Base-by-base conservation (phyloP, 148 eudicot genomes). In the Polygonum maritimum region DNA sequence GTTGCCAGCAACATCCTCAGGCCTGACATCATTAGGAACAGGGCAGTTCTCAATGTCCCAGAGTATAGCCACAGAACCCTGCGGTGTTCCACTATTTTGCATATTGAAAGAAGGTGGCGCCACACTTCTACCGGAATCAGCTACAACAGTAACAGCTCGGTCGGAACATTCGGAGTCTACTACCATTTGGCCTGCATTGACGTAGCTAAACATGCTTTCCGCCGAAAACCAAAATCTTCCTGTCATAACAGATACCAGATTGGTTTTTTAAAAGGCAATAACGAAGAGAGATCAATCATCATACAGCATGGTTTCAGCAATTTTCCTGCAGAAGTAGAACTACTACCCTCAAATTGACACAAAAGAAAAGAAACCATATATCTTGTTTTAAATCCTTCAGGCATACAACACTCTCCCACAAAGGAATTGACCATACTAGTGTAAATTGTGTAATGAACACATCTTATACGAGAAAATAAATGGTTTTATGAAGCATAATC, bases 41-140 rank as follows among this genome's bases (percentile, higher is more conserved):
- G 97, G 97, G 78, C 99, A 95, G 81, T 95, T 95, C 77, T 95
- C 99, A 49, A 95, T 95, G 86, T 95, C 99, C 99, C 99, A 95
- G 12, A 95, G 90, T 76, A 95, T 95, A 65, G 94, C 91, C 57
- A 95, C 92, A 41, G 97, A 89, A 62, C 94, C 92, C 51, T 84
- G 82, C n/a, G 80, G 63, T 15, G 80, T 76, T 71, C 44, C 80
- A 62, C 39, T 85, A 57, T 15, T 75, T 74, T 81, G 88, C 45
- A 40, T 84, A 73, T 51, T 69, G 12, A 38, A 74, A 75, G 85
- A 73, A 77, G 85, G 80, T 72, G 78, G 87, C 40, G 82, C 49
- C 48, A 81, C 33, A 41, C 71, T 81, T 31, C 73, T 73, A 75
- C 74, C 79, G 54, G 78, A 48, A 54, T 60, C 83, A 74, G 85